Percentiles rank a stretch among this genome's conserved stretches.
These are phyloP conservation scores for Hippophae rhamnoides DNA, from an alignment of 306 rosid species.

Conservation along the genomic window DNA sequence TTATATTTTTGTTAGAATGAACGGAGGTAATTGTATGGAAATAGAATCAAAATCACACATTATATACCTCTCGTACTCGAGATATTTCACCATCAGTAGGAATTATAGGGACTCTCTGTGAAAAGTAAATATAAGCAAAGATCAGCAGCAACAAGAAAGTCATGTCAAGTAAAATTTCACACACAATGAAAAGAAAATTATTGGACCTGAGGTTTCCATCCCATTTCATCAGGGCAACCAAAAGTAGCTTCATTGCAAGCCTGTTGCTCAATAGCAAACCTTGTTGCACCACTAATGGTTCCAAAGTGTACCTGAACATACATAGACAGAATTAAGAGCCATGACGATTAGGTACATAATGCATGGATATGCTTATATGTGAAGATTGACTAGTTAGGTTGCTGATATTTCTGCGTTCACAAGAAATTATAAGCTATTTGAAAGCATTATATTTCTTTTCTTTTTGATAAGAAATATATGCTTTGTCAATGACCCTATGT, in stretches of 20 bases:
- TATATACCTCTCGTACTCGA: constrained; percentile 50
- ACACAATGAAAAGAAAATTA: background rate
- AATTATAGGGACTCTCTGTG: constrained; percentile 78
- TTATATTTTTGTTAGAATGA: no score
- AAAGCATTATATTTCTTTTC: no score
- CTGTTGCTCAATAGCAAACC: constrained; percentile 88
- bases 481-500: no score
- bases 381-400: background rate
- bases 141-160: constrained; percentile 11
- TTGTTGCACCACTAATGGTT: constrained; percentile 86
- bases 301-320: constrained; percentile 79
- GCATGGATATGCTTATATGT: background rate
- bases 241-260: constrained; percentile 92
- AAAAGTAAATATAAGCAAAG: constrained; percentile 19
- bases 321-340: constrained; percentile 8
- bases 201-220: constrained; percentile 92
- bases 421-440: background rate
- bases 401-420: background rate
- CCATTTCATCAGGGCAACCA: constrained; percentile 96
- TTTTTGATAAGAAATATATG: no score
- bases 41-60: constrained; percentile 6
- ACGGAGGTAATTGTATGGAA: no score
- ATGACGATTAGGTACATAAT: constrained; percentile 3
- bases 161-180: constrained; percentile 1
- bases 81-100: constrained; percentile 65